phyloP scores from a whole-genome alignment of 2,329 filamentous ascomycete genomes.

The Venturia effusa region DNA sequence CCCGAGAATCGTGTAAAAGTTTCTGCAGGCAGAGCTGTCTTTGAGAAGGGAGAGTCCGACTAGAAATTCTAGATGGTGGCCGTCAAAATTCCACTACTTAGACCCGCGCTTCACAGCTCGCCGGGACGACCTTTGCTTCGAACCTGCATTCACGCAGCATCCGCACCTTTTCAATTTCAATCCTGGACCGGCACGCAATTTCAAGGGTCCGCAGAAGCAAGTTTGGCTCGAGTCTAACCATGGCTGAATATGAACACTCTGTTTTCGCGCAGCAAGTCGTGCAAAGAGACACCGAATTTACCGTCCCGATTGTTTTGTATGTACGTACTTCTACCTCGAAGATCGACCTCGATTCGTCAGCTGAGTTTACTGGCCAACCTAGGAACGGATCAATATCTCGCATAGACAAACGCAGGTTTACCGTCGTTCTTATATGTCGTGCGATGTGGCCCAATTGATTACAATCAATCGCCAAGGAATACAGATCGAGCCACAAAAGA shows the following conservation, averaged over 20 bases:
- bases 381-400: background rate
- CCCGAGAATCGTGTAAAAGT: too few species aligned
- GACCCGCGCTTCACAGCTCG: too few species aligned
- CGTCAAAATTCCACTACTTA: too few species aligned
- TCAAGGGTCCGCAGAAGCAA: background rate
- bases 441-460: background rate
- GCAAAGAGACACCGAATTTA: background rate
- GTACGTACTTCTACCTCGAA: background rate
- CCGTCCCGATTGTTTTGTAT: background rate
- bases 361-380: background rate
- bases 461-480: background rate
- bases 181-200: background rate
- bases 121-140: background rate
- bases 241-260: background rate
- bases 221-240: background rate
- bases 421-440: background rate
- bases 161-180: background rate
- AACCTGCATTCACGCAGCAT: background rate
- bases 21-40: too few species aligned
- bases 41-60: too few species aligned
- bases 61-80: too few species aligned
- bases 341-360: background rate
- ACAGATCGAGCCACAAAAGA: background rate
- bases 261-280: background rate
- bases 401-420: background rate